phyloP scores from a whole-genome alignment of 306 rosid species.

The Dicorynia guianensis region DNA sequence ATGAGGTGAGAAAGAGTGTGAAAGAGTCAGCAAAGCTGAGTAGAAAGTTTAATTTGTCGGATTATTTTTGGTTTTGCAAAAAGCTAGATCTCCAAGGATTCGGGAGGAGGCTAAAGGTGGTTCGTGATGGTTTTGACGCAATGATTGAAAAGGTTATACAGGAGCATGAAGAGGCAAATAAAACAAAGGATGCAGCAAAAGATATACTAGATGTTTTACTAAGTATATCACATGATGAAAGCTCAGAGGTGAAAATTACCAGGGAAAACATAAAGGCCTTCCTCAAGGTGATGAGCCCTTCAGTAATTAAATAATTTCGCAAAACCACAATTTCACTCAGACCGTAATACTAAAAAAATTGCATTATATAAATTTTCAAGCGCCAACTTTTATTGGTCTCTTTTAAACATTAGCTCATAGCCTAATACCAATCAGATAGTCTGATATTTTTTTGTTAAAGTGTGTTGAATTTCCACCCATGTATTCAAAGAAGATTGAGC shows the following conservation, averaged over 20 bases:
- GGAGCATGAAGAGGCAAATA: slow-evolving; percentile 60
- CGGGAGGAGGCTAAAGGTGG: slow-evolving; percentile 45
- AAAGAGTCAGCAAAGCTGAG: slow-evolving; percentile 30
- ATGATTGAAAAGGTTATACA: slow-evolving; percentile 60
- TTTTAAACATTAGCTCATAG: no score
- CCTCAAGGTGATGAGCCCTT: slow-evolving; percentile 46
- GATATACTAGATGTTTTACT: slow-evolving; percentile 48
- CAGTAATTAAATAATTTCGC: background rate
- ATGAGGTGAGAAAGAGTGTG: slow-evolving; percentile 29
- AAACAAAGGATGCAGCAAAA: background rate
- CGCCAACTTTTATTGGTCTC: no score
- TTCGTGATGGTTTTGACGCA: slow-evolving; percentile 47
- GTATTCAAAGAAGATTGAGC: no score
- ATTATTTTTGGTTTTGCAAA: slow-evolving; percentile 47
- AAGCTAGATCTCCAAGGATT: slow-evolving; percentile 51
- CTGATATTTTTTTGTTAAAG: no score
- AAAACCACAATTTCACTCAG: no score
- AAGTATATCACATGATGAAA: slow-evolving; percentile 48
- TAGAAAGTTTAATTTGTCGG: slow-evolving; percentile 37
- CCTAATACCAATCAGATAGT: no score
- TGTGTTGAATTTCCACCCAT: no score
- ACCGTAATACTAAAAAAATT: no score
- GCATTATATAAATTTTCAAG: no score
- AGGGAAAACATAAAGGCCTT: slow-evolving; percentile 71
- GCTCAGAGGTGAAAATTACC: slow-evolving; percentile 52